These are phyloP conservation scores for Suhomyces faveliae DNA, from an alignment of 805 yeast genomes.

Conservation along the genomic window DNA sequence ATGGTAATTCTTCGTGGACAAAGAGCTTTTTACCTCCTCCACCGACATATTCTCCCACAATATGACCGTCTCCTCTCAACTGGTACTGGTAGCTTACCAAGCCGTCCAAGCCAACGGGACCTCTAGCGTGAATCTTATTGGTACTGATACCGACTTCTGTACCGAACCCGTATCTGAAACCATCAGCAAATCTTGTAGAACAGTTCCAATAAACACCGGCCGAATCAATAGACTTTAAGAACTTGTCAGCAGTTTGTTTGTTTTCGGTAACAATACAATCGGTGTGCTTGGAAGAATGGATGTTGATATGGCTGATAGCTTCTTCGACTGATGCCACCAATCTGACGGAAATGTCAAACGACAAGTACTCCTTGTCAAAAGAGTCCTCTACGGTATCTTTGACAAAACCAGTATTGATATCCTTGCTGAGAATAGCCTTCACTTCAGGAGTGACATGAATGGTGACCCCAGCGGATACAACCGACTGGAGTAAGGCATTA, in stretches of 20 bases:
- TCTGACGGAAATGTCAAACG: constrained; percentile 77
- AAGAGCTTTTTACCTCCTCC: constrained; percentile 85
- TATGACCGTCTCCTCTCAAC: constrained; percentile 87
- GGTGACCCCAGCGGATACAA: constrained; percentile 67
- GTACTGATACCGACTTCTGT: constrained; percentile 98
- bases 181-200: constrained; percentile 96
- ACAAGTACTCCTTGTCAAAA: constrained; percentile 79
- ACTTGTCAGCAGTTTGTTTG: constrained; percentile 66
- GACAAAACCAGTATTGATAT: constrained; percentile 25
- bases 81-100: constrained; percentile 94
- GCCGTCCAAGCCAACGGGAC: constrained; percentile 98
- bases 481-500: constrained; percentile 31
- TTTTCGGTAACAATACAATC: constrained; percentile 85
- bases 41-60: constrained; percentile 88
- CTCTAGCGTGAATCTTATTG: constrained; percentile 95
- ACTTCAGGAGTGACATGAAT: constrained; percentile 63
- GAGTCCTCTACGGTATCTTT: constrained; percentile 61
- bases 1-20: constrained; percentile 60
- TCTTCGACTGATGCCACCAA: constrained; percentile 56
- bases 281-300: constrained; percentile 94
- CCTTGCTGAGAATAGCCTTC: constrained; percentile 25
- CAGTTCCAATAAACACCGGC: constrained; percentile 98
- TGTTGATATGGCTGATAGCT: constrained; percentile 85
- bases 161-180: constrained; percentile 97
- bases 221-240: constrained; percentile 84